Conservation (phyloP, 202 grass and related monocot species). For the Panicum hallii region DNA sequence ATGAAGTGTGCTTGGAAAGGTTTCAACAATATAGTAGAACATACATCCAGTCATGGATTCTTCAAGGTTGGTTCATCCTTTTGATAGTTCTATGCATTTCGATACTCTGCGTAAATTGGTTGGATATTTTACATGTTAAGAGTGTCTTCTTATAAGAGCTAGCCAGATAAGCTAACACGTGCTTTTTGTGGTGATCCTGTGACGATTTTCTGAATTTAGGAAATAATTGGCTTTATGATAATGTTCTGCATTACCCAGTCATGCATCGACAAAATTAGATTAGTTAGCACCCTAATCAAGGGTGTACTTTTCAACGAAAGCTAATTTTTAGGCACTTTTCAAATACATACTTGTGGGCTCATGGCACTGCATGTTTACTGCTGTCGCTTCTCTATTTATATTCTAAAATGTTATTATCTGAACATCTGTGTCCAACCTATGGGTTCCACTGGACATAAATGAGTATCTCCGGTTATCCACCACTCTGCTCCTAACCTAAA, state of each 20-base stretch:
- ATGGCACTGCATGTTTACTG: neutral
- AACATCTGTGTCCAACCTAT: conserved; percentile 6
- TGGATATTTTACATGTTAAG: neutral
- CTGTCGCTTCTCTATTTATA: neutral
- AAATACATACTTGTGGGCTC: neutral
- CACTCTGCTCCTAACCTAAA: neutral
- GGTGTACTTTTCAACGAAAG: neutral
- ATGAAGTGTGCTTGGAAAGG: conserved; percentile 90
- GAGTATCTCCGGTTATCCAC: neutral
- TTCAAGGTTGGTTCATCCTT: conserved; percentile 75
- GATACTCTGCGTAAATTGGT: conserved; percentile 1
- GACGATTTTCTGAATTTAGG: conserved; percentile 19
- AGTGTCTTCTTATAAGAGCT: neutral
- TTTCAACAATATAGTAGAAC: conserved; percentile 92
- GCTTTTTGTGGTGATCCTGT: neutral
- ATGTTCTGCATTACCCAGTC: neutral
- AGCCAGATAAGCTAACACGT: neutral
- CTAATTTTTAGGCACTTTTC: neutral
- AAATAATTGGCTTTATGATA: neutral
- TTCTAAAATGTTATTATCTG: neutral
- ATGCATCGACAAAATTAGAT: conserved; percentile 7
- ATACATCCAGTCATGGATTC: conserved; percentile 93
- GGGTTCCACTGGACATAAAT: neutral
- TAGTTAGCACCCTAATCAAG: neutral
- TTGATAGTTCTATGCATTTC: neutral